These are phyloP conservation scores for Aureobasidium sp. DNA, from an alignment of 2,329 filamentous ascomycete species.

Conservation along the genomic window DNA sequence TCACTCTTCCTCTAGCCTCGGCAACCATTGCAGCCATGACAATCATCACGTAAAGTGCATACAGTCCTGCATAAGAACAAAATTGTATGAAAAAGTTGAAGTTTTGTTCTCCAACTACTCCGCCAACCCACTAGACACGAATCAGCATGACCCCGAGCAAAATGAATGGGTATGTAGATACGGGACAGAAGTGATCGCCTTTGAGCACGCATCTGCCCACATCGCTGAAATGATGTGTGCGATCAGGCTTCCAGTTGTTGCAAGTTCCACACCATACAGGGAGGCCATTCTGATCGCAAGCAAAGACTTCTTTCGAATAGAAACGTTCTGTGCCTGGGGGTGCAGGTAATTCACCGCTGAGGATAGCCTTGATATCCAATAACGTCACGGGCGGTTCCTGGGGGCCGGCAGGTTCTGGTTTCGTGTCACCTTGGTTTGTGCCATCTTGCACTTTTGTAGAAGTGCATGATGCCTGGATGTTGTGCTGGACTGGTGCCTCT, in stretches of 20 bases:
- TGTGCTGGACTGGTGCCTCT: constrained; percentile 7
- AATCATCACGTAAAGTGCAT: constrained; percentile 58
- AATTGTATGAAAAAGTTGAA: constrained; percentile 95
- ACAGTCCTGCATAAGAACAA: constrained; percentile 62
- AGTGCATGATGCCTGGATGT: constrained; percentile 20
- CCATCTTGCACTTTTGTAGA: constrained; percentile 20
- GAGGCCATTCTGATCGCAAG: constrained; percentile 75
- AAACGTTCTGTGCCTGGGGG: constrained; percentile 66
- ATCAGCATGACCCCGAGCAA: neutral
- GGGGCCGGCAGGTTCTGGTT: neutral
- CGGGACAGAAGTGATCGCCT: constrained; percentile 91
- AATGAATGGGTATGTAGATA: neutral
- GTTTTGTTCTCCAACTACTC: constrained; percentile 75
- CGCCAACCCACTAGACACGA: constrained; percentile 55
- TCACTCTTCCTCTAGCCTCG: constrained; percentile 44
- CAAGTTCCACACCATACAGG: constrained; percentile 83
- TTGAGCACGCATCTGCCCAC: constrained; percentile 74
- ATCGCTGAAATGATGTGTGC: constrained; percentile 80
- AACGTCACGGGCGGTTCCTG: constrained; percentile 18
- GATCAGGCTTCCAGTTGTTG: constrained; percentile 79
- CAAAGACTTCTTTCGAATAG: constrained; percentile 75
- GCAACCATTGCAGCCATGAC: constrained; percentile 58
- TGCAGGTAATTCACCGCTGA: constrained; percentile 40
- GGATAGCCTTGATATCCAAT: constrained; percentile 23
- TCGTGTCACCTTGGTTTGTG: neutral